These are phyloP conservation scores for Coniella vitis DNA, from an alignment of 2,329 filamentous ascomycete species.

Conservation along the genomic window DNA sequence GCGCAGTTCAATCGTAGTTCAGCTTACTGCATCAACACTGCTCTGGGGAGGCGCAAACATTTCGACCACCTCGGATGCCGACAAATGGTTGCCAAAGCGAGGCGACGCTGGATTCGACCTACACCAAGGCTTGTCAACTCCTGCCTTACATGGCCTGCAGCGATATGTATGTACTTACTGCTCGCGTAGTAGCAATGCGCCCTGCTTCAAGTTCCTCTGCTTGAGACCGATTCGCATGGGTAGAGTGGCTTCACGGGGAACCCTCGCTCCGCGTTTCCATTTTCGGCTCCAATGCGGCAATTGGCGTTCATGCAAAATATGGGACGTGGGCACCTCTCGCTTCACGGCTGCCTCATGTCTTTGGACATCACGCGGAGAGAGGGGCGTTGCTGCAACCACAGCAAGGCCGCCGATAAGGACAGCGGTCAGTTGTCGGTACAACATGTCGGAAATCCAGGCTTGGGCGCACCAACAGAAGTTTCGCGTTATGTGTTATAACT, in stretches of 20 bases:
- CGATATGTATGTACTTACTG: slow-evolving; percentile 19
- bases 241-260: slow-evolving; percentile 19
- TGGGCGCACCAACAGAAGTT: neutral
- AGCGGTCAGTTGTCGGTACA: slow-evolving; percentile 3
- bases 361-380: slow-evolving; percentile 6
- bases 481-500: too few relatives aligned
- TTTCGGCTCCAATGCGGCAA: slow-evolving; percentile 19
- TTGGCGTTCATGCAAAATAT: slow-evolving; percentile 25
- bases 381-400: neutral
- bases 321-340: slow-evolving; percentile 17
- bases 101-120: slow-evolving; percentile 29
- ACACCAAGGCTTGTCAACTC: neutral
- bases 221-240: slow-evolving; percentile 29
- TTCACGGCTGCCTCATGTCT: slow-evolving; percentile 2
- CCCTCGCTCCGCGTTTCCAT: slow-evolving; percentile 23
- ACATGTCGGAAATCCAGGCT: slow-evolving; percentile 1
- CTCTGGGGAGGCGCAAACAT: slow-evolving; percentile 30
- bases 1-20: slow-evolving; percentile 26
- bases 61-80: slow-evolving; percentile 29
- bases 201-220: slow-evolving; percentile 26
- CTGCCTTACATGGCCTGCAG: neutral
- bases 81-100: slow-evolving; percentile 35
- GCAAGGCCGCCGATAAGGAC: slow-evolving; percentile 6
- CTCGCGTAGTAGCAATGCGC: slow-evolving; percentile 26
- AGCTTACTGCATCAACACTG: slow-evolving; percentile 28